These are phyloP conservation scores for Penicillium aurantiogriseum DNA, from an alignment of 2,329 filamentous ascomycete genomes.

Conservation along the genomic window DNA sequence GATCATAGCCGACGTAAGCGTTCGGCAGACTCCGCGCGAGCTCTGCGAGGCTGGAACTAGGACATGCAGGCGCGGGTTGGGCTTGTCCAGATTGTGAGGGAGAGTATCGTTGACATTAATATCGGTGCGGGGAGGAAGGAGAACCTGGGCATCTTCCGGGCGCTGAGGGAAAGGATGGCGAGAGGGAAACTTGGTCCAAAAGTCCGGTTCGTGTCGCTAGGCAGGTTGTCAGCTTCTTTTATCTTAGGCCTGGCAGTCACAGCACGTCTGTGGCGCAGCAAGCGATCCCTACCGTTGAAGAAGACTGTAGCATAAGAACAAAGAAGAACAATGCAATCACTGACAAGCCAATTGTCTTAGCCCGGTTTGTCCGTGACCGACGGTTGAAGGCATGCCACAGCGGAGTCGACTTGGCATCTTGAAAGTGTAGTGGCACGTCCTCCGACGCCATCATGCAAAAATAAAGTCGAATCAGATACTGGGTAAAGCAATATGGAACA, in stretches of 20 bases:
- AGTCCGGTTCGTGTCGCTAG: slow-evolving; percentile 28
- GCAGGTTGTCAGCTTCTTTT: slow-evolving; percentile 6
- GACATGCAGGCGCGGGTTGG: slow-evolving; percentile 53
- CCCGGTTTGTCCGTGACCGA: slow-evolving; percentile 29
- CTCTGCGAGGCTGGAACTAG: slow-evolving; percentile 52
- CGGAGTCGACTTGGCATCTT: slow-evolving; percentile 26
- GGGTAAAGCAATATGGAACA: not conserved
- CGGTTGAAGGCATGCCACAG: slow-evolving; percentile 27
- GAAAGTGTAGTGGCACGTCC: slow-evolving; percentile 25
- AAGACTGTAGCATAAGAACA: slow-evolving; percentile 21
- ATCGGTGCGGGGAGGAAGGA: slow-evolving; percentile 20
- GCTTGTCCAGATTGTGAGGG: slow-evolving; percentile 33
- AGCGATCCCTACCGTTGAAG: slow-evolving; percentile 22
- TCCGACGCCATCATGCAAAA: slow-evolving; percentile 26
- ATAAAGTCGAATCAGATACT: slow-evolving; percentile 2
- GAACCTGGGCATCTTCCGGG: slow-evolving; percentile 34
- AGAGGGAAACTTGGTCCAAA: slow-evolving; percentile 37
- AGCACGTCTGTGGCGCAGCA: not conserved
- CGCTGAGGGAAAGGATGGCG: slow-evolving; percentile 29
- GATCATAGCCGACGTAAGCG: slow-evolving; percentile 57
- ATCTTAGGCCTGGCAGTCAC: not conserved
- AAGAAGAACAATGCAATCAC: slow-evolving; percentile 26
- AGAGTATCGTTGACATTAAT: slow-evolving; percentile 30
- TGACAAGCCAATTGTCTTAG: slow-evolving; percentile 24
- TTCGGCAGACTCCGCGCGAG: slow-evolving; percentile 56